Conservation (phyloP, 108 stramenopile species). For the Bacterosira constricta region DNA sequence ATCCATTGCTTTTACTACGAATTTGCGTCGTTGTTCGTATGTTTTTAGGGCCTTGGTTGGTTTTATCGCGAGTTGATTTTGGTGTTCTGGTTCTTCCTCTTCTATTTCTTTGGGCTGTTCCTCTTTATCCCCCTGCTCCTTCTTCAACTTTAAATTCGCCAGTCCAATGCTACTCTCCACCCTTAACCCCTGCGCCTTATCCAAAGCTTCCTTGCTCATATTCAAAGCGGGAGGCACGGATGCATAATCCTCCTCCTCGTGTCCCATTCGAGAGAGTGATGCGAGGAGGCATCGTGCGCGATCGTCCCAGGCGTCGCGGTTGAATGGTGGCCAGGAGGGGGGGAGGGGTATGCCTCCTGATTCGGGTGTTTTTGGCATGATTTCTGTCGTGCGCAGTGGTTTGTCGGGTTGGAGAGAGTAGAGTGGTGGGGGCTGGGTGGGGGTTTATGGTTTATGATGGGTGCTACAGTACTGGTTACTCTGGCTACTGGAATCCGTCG, state of each 20-base stretch:
- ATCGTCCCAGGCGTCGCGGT: constrained; percentile 41
- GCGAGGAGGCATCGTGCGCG: constrained; percentile 34
- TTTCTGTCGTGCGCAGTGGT: no score
- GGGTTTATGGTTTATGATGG: no score
- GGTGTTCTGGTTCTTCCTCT: background rate
- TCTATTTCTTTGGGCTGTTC: background rate
- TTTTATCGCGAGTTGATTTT: background rate
- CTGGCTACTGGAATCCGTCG: no score
- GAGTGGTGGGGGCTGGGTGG: no score
- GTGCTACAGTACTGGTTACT: no score
- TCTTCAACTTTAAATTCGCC: background rate
- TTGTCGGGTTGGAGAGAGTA: no score
- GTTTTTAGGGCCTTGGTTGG: constrained; percentile 34
- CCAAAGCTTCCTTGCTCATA: background rate
- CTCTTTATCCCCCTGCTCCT: background rate
- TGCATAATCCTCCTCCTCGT: constrained; percentile 35
- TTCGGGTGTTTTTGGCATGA: constrained; percentile 45
- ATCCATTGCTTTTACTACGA: constrained; percentile 40
- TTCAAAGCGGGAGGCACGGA: constrained; percentile 5
- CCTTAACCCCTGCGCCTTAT: background rate
- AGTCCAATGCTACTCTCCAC: background rate
- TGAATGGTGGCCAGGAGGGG: constrained; percentile 45
- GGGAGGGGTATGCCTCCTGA: constrained; percentile 51
- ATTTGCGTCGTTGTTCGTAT: constrained; percentile 30
- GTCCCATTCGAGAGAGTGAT: constrained; percentile 36